Evolutionary conservation across 2,329 filamentous ascomycete species (phyloP).

Genomic region (Epichloe glyceriae): DNA sequence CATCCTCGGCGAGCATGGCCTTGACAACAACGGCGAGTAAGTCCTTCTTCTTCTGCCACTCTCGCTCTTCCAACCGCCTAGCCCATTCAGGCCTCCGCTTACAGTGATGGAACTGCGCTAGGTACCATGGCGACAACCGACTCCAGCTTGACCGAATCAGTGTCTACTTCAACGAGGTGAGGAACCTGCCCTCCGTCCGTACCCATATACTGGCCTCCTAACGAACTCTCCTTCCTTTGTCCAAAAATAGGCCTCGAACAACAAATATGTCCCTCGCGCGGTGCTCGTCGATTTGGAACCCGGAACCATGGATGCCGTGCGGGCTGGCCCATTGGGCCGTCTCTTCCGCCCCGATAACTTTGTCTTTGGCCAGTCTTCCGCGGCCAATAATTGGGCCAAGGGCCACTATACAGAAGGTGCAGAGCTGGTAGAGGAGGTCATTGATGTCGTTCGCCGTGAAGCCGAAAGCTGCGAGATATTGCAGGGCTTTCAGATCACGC

Average conservation of each 20-base stretch:
- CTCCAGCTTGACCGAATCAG: conserved; percentile 99
- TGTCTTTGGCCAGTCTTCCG: conserved; percentile 97
- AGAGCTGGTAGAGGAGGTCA: conserved; percentile 92
- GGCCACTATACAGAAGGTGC: conserved; percentile 99
- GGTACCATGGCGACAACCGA: conserved; percentile 93
- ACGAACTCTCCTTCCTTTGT: neutral
- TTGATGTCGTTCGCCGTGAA: conserved; percentile 96
- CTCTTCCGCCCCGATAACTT: conserved; percentile 99
- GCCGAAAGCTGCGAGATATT: conserved; percentile 98
- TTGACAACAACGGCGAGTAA: conserved; percentile 78
- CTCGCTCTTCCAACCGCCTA: neutral
- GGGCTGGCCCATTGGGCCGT: conserved; percentile 92
- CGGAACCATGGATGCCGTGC: conserved; percentile 98
- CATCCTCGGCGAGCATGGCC: conserved; percentile 83
- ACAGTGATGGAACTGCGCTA: neutral
- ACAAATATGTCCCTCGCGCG: conserved; percentile 98
- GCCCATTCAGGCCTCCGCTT: neutral
- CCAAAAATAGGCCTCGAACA: conserved; percentile 62
- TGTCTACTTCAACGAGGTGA: conserved; percentile 85
- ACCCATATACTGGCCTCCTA: neutral
- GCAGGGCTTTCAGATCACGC: conserved; percentile 99
- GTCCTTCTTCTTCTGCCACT: neutral
- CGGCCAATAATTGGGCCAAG: conserved; percentile 99
- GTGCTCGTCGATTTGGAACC: conserved; percentile 99
- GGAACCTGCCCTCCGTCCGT: conserved; percentile 8